Percentiles rank a stretch among this genome's conserved stretches.
Evolutionary conservation across 768 basidiomycete genomes (phyloP).

Genomic region (Suillus lakei): DNA sequence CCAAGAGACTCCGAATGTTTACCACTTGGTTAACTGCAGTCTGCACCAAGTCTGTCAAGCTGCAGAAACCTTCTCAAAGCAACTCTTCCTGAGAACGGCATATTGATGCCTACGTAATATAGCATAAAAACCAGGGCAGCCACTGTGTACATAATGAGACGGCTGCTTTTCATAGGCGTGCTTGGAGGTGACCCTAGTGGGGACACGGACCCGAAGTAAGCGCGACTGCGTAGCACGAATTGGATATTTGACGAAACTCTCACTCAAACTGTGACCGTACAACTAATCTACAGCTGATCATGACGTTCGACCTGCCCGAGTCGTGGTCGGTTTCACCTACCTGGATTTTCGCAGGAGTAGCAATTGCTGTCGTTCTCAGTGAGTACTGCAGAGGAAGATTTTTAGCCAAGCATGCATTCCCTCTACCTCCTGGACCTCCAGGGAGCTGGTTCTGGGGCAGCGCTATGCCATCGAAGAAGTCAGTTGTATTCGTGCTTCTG

Average conservation of each 20-base stretch:
- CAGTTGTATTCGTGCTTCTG: not conserved
- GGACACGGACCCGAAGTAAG: not conserved
- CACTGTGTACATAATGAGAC: too few relatives aligned
- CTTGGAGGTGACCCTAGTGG: too few relatives aligned
- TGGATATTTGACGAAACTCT: not conserved
- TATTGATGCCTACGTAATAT: too few relatives aligned
- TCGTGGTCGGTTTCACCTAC: not conserved
- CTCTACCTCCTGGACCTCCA: constrained; percentile 24
- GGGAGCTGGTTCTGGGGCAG: constrained; percentile 20
- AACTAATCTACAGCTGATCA: not conserved
- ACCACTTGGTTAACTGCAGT: too few relatives aligned
- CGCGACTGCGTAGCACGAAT: not conserved
- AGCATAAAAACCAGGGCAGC: too few relatives aligned
- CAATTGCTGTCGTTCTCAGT: constrained; percentile 1
- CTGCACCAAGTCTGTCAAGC: too few relatives aligned
- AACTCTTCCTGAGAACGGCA: too few relatives aligned
- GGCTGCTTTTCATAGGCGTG: too few relatives aligned
- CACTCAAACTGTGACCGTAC: not conserved
- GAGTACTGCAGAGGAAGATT: not conserved
- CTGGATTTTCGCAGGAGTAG: not conserved
- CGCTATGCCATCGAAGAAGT: constrained; percentile 13
- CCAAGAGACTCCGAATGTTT: too few relatives aligned
- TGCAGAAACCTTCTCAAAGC: too few relatives aligned
- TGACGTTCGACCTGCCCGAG: not conserved
- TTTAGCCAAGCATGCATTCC: constrained; percentile 8